Percentiles rank a stretch among this genome's conserved stretches.
Evolutionary conservation across 2,329 filamentous ascomycete species (phyloP).

Genomic region (Helotiales sp.): DNA sequence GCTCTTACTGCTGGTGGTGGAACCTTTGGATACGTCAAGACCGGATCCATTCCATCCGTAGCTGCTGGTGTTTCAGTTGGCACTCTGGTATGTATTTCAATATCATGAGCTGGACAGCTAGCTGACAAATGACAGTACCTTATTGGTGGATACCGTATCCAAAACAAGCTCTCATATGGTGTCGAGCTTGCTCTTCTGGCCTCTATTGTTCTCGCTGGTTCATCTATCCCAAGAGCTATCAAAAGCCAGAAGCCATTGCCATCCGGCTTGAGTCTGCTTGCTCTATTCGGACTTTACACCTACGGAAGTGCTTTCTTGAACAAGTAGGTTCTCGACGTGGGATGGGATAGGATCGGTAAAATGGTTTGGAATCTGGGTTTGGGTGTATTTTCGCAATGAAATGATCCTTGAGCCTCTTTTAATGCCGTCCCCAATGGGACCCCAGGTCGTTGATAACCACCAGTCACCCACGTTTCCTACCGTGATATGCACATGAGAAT

Average conservation of each 20-base stretch:
- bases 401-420: not conserved
- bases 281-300: conserved; percentile 73
- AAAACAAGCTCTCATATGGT: conserved; percentile 74
- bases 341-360: not conserved
- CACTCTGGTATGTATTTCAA: conserved; percentile 46
- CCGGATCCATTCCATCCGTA: conserved; percentile 83
- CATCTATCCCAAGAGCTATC: conserved; percentile 83
- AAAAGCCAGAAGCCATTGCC: conserved; percentile 83
- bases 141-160: conserved; percentile 78
- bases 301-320: conserved; percentile 69
- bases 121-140: conserved; percentile 48
- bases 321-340: conserved; percentile 9
- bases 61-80: conserved; percentile 84
- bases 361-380: not conserved
- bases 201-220: conserved; percentile 79
- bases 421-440: no score
- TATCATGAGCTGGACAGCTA: not conserved
- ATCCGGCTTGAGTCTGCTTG: conserved; percentile 73
- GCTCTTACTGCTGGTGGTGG: conserved; percentile 84
- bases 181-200: conserved; percentile 87
- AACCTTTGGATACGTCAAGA: conserved; percentile 80
- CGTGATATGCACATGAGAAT: no score
- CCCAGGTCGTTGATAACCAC: no score
- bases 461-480: no score
- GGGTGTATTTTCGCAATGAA: not conserved